Evolutionary conservation across 1,284 basidiomycete species (phyloP).

Genomic region (Trametes hirsuta): DNA sequence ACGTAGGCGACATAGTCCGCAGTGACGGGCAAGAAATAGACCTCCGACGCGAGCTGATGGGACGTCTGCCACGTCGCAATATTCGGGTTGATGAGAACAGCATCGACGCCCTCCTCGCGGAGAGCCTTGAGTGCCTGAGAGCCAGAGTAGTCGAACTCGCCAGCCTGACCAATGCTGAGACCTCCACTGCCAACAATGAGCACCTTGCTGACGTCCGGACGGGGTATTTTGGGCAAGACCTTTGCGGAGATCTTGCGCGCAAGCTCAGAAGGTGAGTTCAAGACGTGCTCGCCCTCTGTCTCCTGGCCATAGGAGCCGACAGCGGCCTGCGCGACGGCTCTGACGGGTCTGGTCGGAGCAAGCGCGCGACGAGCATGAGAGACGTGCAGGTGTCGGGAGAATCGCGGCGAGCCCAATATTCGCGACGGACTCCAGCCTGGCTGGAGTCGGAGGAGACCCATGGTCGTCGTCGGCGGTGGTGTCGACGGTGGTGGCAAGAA

Average conservation of each 20-base stretch:
- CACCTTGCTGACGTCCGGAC: constrained; percentile 93
- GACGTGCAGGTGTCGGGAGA: constrained; percentile 37
- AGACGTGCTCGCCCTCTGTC: constrained; percentile 70
- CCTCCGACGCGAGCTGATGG: constrained; percentile 93
- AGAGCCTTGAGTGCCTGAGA: constrained; percentile 99
- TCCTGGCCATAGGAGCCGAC: constrained; percentile 38
- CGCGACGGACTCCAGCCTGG: constrained; percentile 28
- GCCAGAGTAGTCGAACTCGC: constrained; percentile 99
- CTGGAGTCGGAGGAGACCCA: constrained; percentile 32
- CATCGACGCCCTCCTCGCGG: constrained; percentile 93
- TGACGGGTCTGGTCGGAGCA: constrained; percentile 44
- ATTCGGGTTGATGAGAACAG: constrained; percentile 97
- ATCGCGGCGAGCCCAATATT: constrained; percentile 24
- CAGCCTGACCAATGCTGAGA: constrained; percentile 96
- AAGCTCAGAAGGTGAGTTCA: constrained; percentile 91
- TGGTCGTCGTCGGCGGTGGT: constrained; percentile 24
- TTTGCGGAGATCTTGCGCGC: constrained; percentile 90
- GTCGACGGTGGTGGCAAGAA: constrained; percentile 24
- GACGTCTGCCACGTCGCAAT: constrained; percentile 98
- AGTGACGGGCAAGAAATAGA: constrained; percentile 98
- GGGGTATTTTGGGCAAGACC: constrained; percentile 85
- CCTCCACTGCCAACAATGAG: constrained; percentile 97
- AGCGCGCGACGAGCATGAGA: constrained; percentile 35
- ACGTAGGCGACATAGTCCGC: constrained; percentile 99
- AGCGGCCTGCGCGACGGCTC: constrained; percentile 35